phyloP scores from a whole-genome alignment of 129 eudicot species.

The Deinandra increscens region DNA sequence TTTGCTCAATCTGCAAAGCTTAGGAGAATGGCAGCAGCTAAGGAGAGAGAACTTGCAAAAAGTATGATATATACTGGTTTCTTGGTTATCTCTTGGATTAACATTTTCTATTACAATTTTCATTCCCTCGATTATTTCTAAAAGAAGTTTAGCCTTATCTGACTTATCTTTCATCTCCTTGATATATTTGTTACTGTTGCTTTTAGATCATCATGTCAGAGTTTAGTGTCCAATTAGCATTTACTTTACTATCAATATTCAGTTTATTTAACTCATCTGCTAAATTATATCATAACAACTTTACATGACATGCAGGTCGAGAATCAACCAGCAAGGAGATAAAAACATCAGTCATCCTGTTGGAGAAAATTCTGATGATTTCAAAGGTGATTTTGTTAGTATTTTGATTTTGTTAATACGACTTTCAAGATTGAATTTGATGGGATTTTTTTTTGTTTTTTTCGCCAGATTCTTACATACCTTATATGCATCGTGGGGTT shows the following conservation, averaged over 20 bases:
- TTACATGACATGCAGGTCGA: slow-evolving; percentile 50
- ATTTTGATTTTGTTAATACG: slow-evolving; percentile 5
- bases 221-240: not conserved
- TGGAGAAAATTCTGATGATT: slow-evolving; percentile 38
- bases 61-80: slow-evolving; percentile 40
- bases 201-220: not conserved
- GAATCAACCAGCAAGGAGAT: slow-evolving; percentile 47
- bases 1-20: slow-evolving; percentile 99
- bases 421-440: slow-evolving; percentile 21
- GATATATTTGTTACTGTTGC: slow-evolving; percentile 2
- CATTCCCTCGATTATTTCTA: not conserved
- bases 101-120: slow-evolving; percentile 4
- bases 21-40: slow-evolving; percentile 86
- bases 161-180: not conserved
- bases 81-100: slow-evolving; percentile 14
- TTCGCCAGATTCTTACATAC: slow-evolving; percentile 45
- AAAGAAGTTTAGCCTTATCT: not conserved
- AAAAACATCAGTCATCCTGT: slow-evolving; percentile 35
- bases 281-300: slow-evolving; percentile 5
- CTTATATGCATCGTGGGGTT: slow-evolving; percentile 45
- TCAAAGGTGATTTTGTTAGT: slow-evolving; percentile 46
- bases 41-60: slow-evolving; percentile 94
- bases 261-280: not conserved
- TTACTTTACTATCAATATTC: not conserved
- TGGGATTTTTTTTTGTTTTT: slow-evolving; percentile 9